Base-by-base conservation (phyloP, 2,329 filamentous ascomycete genomes). In the Chaetoscypha palmicola region DNA sequence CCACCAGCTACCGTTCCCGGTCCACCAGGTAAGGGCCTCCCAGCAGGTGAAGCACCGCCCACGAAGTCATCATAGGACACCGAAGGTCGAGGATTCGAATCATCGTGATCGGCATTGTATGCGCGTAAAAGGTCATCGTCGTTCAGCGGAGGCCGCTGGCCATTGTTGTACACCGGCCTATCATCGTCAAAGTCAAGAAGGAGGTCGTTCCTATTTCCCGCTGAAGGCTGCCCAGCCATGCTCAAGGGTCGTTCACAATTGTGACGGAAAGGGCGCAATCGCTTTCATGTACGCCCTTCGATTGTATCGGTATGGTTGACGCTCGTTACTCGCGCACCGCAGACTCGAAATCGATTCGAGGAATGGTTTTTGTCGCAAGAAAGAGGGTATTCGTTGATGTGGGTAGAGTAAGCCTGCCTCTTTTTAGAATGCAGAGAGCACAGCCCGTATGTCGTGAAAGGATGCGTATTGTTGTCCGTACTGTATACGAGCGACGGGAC, bases 11-110 rank as follows among this genome's bases (percentile, higher is more conserved):
- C 43, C 46, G 56, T 53, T 31, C 56, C 58, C 39, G 61, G 57
- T 17, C 57, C 62, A 47, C 50, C 60, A 39, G 57, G 61, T 46
- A 54, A 59, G 46, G 69, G 66, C 53, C 67, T 68, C 42, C 65
- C 65, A 36, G 70, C 64, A 17, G 71, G 63, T 38, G 74, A 70
- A 41, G 71, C 51, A 70, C 69, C 80, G 52, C 91, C 91, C 50
- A 97, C 83, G 64, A 96, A 97, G 58, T 92, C 85, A 72, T 96
- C 91, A 67, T 96, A 96, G 46, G 89, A 94, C 41, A 91, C 81
- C 20, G 90, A 96, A 41, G 89, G 86, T 54, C 91, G 84, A 45
- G 79, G 68, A 49, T 77, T 76, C 36, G 74, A 69, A 55, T 75
- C 70, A 53, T 86, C 77, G 60, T 83, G 79, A 59, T 62, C 53